Percentiles rank a stretch among this genome's conserved stretches.
These are phyloP conservation scores for Irpex sp. DNA, from an alignment of 1,284 basidiomycete species.

Conservation along the genomic window DNA sequence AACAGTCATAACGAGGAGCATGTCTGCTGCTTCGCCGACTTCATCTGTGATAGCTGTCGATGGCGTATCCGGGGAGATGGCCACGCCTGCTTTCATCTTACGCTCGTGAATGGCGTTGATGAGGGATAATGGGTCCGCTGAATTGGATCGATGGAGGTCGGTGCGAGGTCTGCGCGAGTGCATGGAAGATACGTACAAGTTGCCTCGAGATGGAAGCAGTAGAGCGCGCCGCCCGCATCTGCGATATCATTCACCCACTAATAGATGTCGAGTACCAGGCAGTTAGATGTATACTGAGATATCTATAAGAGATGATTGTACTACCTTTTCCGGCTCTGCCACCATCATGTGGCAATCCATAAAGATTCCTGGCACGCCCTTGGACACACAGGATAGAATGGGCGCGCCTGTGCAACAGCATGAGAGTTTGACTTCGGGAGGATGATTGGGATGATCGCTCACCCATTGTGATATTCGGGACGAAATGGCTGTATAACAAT, in stretches of 20 bases:
- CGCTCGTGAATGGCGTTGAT: constrained; percentile 74
- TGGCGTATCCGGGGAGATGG: constrained; percentile 92
- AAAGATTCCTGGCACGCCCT: constrained; percentile 90
- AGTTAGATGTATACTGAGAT: constrained; percentile 28
- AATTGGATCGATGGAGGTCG: background rate
- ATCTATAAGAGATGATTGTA: background rate
- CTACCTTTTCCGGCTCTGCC: constrained; percentile 83
- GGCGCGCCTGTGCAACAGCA: constrained; percentile 69
- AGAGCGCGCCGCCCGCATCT: constrained; percentile 90
- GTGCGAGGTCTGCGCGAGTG: background rate
- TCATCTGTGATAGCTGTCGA: constrained; percentile 82
- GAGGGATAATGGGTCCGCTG: constrained; percentile 72
- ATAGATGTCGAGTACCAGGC: too few species aligned
- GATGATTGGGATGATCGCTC: constrained; percentile 17
- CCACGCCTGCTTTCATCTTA: constrained; percentile 89
- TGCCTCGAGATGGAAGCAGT: constrained; percentile 99
- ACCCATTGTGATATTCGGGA: constrained; percentile 98
- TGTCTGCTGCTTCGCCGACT: constrained; percentile 78
- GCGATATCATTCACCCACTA: constrained; percentile 95
- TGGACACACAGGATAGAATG: constrained; percentile 83
- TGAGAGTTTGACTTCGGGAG: background rate
- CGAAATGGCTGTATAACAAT: constrained; percentile 74
- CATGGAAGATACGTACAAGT: constrained; percentile 53
- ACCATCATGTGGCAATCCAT: constrained; percentile 99
- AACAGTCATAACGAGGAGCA: constrained; percentile 98